Evolutionary conservation across 169 alveolate genomes (phyloP), one percentile per base, ranked within the genome.

Genomic region (Plasmodium relictum): DNA sequence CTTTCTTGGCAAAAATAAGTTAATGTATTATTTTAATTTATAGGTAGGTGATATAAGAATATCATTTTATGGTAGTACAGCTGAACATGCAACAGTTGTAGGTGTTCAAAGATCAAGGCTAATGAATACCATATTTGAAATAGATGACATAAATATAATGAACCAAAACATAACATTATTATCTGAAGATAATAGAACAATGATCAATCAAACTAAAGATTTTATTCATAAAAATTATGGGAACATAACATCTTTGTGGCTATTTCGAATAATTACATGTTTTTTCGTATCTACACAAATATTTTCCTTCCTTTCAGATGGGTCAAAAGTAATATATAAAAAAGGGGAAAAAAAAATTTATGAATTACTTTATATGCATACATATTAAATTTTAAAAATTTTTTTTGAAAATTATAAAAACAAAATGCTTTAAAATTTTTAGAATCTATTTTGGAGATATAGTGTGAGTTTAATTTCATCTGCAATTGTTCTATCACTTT

Each of bases 181-280:
- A 54, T 83, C 91, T 6, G 91, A 83, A 72, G 91, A 83, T 16
- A 68, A 83, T 63, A 83, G 56, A 83, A 83, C 68, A 69, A 83
- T 83, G 91, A 83, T 69, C n/a, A 66, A 83, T 62, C 69, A 83
- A 70, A 83, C 85, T 2, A 83, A 83, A 12, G 54, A 83, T 68
- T 83, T 83, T 54, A 83, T 83, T 59, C 59, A 83, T 16, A 83
- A 45, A 45, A 83, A 83, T 54, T 83, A 83, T 68, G 91, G 91
- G 7, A 83, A 68, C 10, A 68, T 68, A 6, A 68, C 37, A 14
- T 52, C 91, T 8, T 56, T 83, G 65, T 83, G 91, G 91, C 22
- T 83, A 12, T 54, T 83, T 68, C 16, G 91, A 48, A 56, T 83
- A 48, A 83, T 83, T 68, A 56, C 91, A 41, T 83, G 68, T 61